A percentile compares a stretch with the other conserved stretches of the same genome.
Evolutionary conservation across 1,284 basidiomycete genomes (phyloP).

Genomic region (Neonothopanus nambi): DNA sequence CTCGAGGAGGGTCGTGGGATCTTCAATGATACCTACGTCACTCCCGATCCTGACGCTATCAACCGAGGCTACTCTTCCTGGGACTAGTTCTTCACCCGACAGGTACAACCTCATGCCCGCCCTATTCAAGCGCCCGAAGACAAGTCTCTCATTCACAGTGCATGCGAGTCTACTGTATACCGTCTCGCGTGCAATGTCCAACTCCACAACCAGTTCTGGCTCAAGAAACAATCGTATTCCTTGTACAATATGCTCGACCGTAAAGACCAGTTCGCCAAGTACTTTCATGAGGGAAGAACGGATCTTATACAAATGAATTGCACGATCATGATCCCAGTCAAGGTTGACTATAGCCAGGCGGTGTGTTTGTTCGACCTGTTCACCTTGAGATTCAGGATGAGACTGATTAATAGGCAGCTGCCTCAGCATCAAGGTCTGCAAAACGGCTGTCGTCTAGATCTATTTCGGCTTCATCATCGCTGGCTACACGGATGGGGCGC

Average conservation of each 20-base stretch:
- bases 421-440: constrained; percentile 75
- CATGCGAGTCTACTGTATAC: constrained; percentile 36
- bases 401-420: constrained; percentile 58
- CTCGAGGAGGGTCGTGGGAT: constrained; percentile 2
- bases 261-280: constrained; percentile 19
- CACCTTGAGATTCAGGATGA: constrained; percentile 36
- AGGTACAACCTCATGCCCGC: constrained; percentile 30
- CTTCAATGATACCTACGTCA: constrained; percentile 29
- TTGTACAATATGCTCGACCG: constrained; percentile 34
- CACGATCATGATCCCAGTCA: constrained; percentile 97
- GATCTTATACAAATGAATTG: constrained; percentile 90
- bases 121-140: constrained; percentile 34
- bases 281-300: constrained; percentile 66
- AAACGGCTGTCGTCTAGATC: constrained; percentile 78
- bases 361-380: constrained; percentile 54
- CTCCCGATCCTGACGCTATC: constrained; percentile 30
- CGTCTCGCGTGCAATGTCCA: constrained; percentile 24
- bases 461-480: constrained; percentile 58
- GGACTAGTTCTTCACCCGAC: constrained; percentile 47
- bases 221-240: constrained; percentile 37
- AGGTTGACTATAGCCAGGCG: constrained; percentile 93
- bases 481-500: constrained; percentile 40
- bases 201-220: constrained; percentile 31
- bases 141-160: constrained; percentile 35
- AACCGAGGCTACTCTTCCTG: constrained; percentile 42